Conservation (phyloP, 495 filamentous ascomycete species). For the Penicillium egyptiacum region DNA sequence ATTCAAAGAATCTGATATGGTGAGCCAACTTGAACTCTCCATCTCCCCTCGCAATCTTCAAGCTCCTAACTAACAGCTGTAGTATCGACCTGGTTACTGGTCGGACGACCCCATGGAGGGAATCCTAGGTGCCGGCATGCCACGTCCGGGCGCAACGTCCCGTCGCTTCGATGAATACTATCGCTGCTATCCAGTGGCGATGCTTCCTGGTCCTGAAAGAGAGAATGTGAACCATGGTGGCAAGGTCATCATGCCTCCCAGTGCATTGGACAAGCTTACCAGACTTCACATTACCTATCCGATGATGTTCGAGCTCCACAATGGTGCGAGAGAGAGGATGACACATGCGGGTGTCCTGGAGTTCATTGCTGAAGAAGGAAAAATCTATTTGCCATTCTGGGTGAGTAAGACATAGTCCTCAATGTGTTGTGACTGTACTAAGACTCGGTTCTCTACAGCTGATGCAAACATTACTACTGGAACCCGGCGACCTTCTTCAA, state of each 20-base stretch:
- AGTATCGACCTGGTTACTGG: conserved; percentile 57
- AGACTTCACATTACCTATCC: conserved; percentile 96
- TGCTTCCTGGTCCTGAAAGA: conserved; percentile 90
- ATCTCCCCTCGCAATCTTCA: not conserved
- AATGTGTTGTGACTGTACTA: conserved; percentile 2
- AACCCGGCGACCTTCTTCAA: conserved; percentile 91
- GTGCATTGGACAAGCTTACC: conserved; percentile 92
- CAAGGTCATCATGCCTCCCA: conserved; percentile 95
- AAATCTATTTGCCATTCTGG: conserved; percentile 95
- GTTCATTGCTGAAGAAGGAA: conserved; percentile 95
- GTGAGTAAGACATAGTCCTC: conserved; percentile 48
- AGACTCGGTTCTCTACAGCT: conserved; percentile 55
- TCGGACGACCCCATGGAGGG: conserved; percentile 59
- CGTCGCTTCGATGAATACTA: conserved; percentile 96
- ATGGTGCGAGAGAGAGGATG: conserved; percentile 72
- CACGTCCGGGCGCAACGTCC: conserved; percentile 39
- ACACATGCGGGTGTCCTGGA: conserved; percentile 95
- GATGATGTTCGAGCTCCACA: conserved; percentile 92
- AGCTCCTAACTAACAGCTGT: conserved; percentile 22
- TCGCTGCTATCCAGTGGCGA: conserved; percentile 89
- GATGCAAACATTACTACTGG: conserved; percentile 87
- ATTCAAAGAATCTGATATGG: conserved; percentile 23
- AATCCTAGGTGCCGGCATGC: conserved; percentile 42
- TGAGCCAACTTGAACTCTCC: conserved; percentile 14
- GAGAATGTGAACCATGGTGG: conserved; percentile 92